These are phyloP conservation scores for Conoideocrella luteorostrata DNA, from an alignment of 2,329 filamentous ascomycete genomes.

Conservation along the genomic window DNA sequence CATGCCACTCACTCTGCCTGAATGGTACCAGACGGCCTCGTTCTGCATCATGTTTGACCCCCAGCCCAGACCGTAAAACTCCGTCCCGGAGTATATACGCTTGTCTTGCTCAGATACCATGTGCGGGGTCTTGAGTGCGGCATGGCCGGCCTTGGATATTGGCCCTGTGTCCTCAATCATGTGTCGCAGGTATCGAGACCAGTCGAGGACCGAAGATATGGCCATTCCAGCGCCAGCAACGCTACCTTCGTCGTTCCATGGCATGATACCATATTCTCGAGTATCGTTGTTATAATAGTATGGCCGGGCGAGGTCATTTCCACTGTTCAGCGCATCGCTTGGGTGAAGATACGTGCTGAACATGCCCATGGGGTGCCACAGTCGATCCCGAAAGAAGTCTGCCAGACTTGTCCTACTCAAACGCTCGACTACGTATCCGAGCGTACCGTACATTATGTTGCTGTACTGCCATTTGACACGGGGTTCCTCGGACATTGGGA, in stretches of 20 bases:
- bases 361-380: conserved; percentile 40
- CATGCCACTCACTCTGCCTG: conserved; percentile 17
- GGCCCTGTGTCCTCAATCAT: conserved; percentile 24
- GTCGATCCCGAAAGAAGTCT: conserved; percentile 28
- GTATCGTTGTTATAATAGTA: conserved; percentile 30
- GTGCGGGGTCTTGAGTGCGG: conserved; percentile 18
- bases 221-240: conserved; percentile 31
- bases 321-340: conserved; percentile 12
- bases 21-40: conserved; percentile 19
- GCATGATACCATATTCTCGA: conserved; percentile 18
- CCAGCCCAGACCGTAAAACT: conserved; percentile 21
- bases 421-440: conserved; percentile 34
- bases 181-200: conserved; percentile 25
- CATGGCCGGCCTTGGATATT: conserved; percentile 19
- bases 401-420: conserved; percentile 27
- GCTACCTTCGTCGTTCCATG: conserved; percentile 4
- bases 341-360: conserved; percentile 26
- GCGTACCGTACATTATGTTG: conserved; percentile 41
- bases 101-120: conserved; percentile 11
- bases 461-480: conserved; percentile 38
- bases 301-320: conserved; percentile 26
- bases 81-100: conserved; percentile 6
- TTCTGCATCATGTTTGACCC: conserved; percentile 10
- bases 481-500: conserved; percentile 36
- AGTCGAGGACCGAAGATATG: conserved; percentile 32